Percentiles rank a stretch among this genome's conserved stretches.
These are phyloP conservation scores for Leishmania tropica DNA, from an alignment of 208 protist species.

Conservation along the genomic window DNA sequence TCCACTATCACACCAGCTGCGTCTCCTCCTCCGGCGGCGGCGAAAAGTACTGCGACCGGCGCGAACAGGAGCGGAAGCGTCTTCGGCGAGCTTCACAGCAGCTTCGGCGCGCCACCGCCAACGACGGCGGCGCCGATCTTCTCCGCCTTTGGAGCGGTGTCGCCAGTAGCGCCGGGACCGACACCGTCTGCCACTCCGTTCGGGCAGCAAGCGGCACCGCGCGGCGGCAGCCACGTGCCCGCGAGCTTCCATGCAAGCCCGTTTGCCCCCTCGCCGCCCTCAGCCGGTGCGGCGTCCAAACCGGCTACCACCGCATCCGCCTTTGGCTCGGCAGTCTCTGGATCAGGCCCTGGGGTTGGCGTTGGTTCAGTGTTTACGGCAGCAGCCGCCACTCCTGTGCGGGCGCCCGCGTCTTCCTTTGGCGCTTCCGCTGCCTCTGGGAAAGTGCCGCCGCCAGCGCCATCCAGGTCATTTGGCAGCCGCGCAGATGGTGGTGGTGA, in stretches of 20 bases:
- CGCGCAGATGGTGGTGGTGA: background rate
- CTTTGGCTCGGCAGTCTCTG: conserved; percentile 5
- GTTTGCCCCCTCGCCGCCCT: background rate
- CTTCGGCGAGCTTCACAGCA: background rate
- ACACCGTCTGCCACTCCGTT: background rate
- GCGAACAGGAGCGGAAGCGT: background rate
- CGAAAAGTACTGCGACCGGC: background rate
- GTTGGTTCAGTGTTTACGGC: background rate
- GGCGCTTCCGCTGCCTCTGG: background rate
- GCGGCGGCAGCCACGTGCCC: background rate
- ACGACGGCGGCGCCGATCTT: background rate
- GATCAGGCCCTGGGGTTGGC: background rate
- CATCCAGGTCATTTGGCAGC: background rate
- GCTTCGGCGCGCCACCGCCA: background rate
- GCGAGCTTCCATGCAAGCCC: background rate
- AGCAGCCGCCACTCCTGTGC: conserved; percentile 7
- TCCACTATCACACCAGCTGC: background rate
- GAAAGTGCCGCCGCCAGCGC: background rate
- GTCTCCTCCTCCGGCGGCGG: background rate
- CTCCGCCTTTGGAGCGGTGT: background rate
- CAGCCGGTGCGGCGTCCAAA: background rate
- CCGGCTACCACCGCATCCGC: background rate
- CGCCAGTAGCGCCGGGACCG: background rate
- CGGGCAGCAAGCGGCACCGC: background rate
- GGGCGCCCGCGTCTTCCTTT: background rate